phyloP scores from a whole-genome alignment of 805 yeast species.

The Lipomyces starkeyi region DNA sequence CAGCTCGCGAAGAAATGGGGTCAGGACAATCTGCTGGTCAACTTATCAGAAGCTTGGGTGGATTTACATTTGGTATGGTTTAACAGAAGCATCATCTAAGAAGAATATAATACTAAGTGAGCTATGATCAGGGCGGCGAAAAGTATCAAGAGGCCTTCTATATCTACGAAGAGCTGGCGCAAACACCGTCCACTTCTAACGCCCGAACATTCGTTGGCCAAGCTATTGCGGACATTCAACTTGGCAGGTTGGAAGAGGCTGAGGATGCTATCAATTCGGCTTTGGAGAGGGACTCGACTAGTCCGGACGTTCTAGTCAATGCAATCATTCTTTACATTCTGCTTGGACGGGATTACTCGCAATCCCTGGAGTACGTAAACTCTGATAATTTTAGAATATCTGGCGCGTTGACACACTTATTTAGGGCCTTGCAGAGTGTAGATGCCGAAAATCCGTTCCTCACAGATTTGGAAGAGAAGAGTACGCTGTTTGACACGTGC shows the following conservation, averaged over 20 bases:
- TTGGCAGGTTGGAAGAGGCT: constrained; percentile 83
- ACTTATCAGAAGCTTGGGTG: constrained; percentile 78
- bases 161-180: constrained; percentile 74
- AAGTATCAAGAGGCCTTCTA: constrained; percentile 51
- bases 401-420: constrained; percentile 48
- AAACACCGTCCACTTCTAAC: constrained; percentile 56
- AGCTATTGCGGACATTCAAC: constrained; percentile 76
- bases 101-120: background rate
- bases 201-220: constrained; percentile 64
- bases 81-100: constrained; percentile 44
- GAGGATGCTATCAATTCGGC: constrained; percentile 56
- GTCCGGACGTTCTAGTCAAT: constrained; percentile 59
- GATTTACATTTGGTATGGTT: constrained; percentile 49
- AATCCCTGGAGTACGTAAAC: constrained; percentile 24
- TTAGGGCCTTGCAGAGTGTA: constrained; percentile 53
- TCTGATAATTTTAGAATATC: background rate
- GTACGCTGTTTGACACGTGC: constrained; percentile 68
- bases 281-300: constrained; percentile 50
- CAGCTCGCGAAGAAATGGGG: constrained; percentile 55
- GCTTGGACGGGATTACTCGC: constrained; percentile 51
- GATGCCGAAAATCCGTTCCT: constrained; percentile 65
- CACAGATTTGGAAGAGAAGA: constrained; percentile 65
- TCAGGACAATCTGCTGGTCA: constrained; percentile 76
- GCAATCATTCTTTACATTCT: constrained; percentile 67
- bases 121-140: constrained; percentile 42